Percentiles rank a stretch among this genome's conserved stretches.
phyloP scores from a whole-genome alignment of 495 filamentous ascomycete species.

The Aspergillus steynii region DNA sequence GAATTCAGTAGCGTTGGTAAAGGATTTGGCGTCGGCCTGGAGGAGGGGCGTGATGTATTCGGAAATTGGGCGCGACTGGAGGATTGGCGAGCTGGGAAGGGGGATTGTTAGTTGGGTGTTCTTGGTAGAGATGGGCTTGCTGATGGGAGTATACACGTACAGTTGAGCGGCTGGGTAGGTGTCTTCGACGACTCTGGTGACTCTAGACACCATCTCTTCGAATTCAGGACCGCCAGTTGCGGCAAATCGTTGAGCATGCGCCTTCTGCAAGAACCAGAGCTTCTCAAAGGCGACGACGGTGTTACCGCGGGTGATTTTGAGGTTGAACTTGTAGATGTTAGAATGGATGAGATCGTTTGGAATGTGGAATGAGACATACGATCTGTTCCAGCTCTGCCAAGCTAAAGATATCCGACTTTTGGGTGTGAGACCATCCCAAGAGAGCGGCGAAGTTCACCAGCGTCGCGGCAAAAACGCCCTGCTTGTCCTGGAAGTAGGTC shows the following conservation, averaged over 20 bases:
- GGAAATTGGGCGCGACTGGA: constrained; percentile 30
- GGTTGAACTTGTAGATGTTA: constrained; percentile 58
- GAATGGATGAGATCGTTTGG: constrained; percentile 1
- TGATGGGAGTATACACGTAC: constrained; percentile 24
- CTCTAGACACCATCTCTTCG: constrained; percentile 48
- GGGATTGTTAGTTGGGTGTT: not conserved
- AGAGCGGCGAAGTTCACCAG: constrained; percentile 83
- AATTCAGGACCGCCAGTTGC: constrained; percentile 38
- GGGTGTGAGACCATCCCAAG: constrained; percentile 79
- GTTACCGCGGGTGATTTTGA: constrained; percentile 87
- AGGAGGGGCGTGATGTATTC: constrained; percentile 54
- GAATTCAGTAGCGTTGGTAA: constrained; percentile 58
- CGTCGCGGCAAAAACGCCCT: constrained; percentile 69
- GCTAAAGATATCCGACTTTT: constrained; percentile 66
- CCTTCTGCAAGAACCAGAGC: constrained; percentile 75
- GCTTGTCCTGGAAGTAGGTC: constrained; percentile 60
- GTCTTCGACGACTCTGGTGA: constrained; percentile 34
- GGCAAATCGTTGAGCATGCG: constrained; percentile 57
- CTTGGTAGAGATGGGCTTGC: constrained; percentile 2
- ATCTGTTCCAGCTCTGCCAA: constrained; percentile 67
- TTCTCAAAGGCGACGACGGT: constrained; percentile 82
- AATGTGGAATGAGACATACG: constrained; percentile 39
- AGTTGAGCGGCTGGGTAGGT: constrained; percentile 28
- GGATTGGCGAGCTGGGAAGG: constrained; percentile 28
- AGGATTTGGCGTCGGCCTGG: constrained; percentile 61